Percentiles rank a stretch among this genome's conserved stretches.
These are phyloP conservation scores for Plectosphaerella plurivora DNA, from an alignment of 2,329 filamentous ascomycete species.

Conservation along the genomic window DNA sequence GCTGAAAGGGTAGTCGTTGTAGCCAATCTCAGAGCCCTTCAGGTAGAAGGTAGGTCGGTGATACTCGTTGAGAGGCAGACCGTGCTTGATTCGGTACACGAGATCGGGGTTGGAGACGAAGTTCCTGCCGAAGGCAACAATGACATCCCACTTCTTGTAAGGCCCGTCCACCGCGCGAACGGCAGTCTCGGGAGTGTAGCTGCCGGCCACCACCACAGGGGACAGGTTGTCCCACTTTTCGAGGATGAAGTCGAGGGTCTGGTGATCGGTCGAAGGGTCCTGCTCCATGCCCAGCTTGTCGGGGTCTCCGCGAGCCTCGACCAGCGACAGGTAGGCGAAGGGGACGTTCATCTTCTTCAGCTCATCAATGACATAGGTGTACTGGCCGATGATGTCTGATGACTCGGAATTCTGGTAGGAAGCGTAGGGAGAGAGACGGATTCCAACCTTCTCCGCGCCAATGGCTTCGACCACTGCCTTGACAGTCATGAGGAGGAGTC, in stretches of 20 bases:
- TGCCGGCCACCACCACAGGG: constrained; percentile 25
- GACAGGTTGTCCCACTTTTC: constrained; percentile 20
- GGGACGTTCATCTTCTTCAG: constrained; percentile 18
- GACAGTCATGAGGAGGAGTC: constrained; percentile 41
- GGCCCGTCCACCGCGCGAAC: constrained; percentile 19
- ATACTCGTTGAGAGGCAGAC: constrained; percentile 29
- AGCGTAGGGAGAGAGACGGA: constrained; percentile 30
- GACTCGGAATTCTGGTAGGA: constrained; percentile 18
- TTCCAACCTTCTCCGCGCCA: constrained; percentile 30
- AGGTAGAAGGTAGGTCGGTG: constrained; percentile 34
- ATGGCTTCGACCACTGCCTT: no score
- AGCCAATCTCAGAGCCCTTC: constrained; percentile 15
- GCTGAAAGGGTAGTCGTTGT: constrained; percentile 24
- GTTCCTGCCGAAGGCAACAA: constrained; percentile 29
- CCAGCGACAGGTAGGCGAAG: constrained; percentile 21
- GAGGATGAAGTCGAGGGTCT: constrained; percentile 23
- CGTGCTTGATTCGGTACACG: constrained; percentile 31
- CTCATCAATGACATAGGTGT: constrained; percentile 18
- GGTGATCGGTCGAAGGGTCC: no score
- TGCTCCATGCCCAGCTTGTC: no score
- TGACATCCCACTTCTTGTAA: constrained; percentile 14
- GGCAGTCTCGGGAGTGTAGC: constrained; percentile 17
- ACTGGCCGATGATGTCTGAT: constrained; percentile 13
- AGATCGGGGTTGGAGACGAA: constrained; percentile 37
- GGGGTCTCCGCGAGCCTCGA: constrained; percentile 20